Evolutionary conservation across 2,329 filamentous ascomycete species (phyloP).

Genomic region (Exophiala lecanii-corni): DNA sequence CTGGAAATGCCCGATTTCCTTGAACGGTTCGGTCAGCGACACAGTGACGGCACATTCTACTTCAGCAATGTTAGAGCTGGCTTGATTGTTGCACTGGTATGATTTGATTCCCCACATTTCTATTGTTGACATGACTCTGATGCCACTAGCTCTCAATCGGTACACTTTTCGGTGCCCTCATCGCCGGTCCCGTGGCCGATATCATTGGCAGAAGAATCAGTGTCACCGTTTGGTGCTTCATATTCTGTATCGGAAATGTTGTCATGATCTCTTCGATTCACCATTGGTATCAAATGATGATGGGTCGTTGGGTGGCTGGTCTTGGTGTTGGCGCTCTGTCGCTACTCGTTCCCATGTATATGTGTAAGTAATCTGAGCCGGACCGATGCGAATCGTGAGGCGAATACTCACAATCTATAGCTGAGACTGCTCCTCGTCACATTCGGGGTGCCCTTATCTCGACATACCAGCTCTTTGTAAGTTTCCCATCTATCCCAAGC

Average conservation of each 20-base stretch:
- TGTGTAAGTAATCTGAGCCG: conserved; percentile 9
- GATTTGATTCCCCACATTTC: conserved; percentile 2
- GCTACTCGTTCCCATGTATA: conserved; percentile 43
- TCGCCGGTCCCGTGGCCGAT: conserved; percentile 48
- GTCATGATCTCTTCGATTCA: conserved; percentile 53
- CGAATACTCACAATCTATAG: conserved; percentile 47
- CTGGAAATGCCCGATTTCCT: conserved; percentile 40
- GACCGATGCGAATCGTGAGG: not conserved
- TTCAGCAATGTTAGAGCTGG: conserved; percentile 42
- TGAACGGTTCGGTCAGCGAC: conserved; percentile 36
- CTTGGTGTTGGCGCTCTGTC: conserved; percentile 42
- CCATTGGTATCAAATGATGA: conserved; percentile 58
- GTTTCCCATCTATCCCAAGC: conserved; percentile 16
- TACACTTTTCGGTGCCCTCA: conserved; percentile 66
- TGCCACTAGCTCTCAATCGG: conserved; percentile 57
- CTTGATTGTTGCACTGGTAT: conserved; percentile 40
- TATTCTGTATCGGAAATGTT: conserved; percentile 39
- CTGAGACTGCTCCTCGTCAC: conserved; percentile 41
- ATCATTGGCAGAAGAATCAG: conserved; percentile 40
- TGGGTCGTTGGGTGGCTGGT: conserved; percentile 42
- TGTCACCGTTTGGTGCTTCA: conserved; percentile 37
- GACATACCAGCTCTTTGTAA: conserved; percentile 46
- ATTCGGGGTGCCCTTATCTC: conserved; percentile 43
- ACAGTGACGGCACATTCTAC: conserved; percentile 33
- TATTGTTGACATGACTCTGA: not conserved